Evolutionary conservation across 2,329 filamentous ascomycete species (phyloP), one percentile per base, ranked within the genome.

Genomic region (Penicillium capsulatum): DNA sequence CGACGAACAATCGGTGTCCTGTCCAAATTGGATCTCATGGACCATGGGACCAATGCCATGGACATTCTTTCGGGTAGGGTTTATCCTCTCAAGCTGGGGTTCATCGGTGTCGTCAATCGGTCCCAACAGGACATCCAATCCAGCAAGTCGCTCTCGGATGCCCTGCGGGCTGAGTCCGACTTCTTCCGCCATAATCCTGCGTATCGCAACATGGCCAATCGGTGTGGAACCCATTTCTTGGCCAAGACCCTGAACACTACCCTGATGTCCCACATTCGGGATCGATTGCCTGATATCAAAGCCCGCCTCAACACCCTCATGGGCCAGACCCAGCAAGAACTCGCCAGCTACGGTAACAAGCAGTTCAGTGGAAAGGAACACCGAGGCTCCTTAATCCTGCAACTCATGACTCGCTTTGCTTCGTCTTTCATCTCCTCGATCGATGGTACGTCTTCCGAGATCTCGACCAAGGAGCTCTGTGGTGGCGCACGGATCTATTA

Each of bases 261-360:
- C 9, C 76, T 98, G 50, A 97, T 98, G 92, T 71, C 81, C 15
- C 92, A 98, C 61, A 98, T 98, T 60, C 85, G 92, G 45, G 92
- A 98, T 63, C 81, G 92, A 32, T 72, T 98, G 55, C 92, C 92
- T 19, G 92, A 98, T 65, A 98, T 98, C 73, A 98, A 98, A 70
- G 92, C 92, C 34, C 83, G 92, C 39, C 76, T 98, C 46, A 98
- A 98, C 67, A 98, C 92, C 1, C 73, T 98, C 36, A 98, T 98
- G 92, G 92, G 92, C n/a, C 92, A 98, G 68, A 97, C 92, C 34
- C 92, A 98, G 63, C 92, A 98, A 70, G 92, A 98, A 66, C 76
- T 98, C 41, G 92, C 92, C 30, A 95, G 91, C 66, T 98, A 98
- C 61, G 92, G 92, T 26, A 94, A 97, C 63, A 94, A 92, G 72